phyloP scores from a whole-genome alignment of 1,284 basidiomycete species.

The Xerocomus amazonicus region DNA sequence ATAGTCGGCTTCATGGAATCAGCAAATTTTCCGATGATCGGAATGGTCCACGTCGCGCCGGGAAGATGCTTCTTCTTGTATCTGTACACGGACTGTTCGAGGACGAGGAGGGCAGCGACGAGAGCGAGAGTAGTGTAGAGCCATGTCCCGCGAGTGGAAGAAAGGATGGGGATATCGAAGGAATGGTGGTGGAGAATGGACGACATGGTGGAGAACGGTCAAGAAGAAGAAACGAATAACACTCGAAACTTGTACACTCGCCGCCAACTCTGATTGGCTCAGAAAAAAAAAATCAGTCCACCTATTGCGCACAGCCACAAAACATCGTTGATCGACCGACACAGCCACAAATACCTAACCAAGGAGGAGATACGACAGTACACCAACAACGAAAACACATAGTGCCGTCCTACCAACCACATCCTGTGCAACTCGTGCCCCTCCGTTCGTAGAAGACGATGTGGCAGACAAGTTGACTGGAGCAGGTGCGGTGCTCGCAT shows the following conservation, averaged over 20 bases:
- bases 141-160: conserved; percentile 47
- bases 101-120: conserved; percentile 59
- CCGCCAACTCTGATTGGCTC: conserved; percentile 18
- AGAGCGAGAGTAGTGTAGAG: conserved; percentile 63
- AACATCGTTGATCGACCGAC: too few species aligned
- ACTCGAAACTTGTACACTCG: conserved; percentile 6
- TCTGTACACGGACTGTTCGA: conserved; percentile 84
- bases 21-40: conserved; percentile 89
- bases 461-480: conserved; percentile 41
- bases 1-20: conserved; percentile 87
- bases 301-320: conserved; percentile 13
- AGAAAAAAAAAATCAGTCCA: conserved; percentile 26
- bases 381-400: background rate
- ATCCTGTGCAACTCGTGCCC: background rate
- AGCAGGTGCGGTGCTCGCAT: conserved; percentile 31
- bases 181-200: conserved; percentile 33
- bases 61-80: conserved; percentile 86
- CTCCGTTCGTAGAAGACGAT: background rate
- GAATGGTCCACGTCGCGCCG: conserved; percentile 88
- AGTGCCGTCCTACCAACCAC: conserved; percentile 10
- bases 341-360: too few species aligned
- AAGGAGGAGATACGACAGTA: too few species aligned
- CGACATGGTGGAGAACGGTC: conserved; percentile 32
- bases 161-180: conserved; percentile 41
- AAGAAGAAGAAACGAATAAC: background rate